phyloP scores from a whole-genome alignment of 202 grass and related monocot species.

The Schoenoplectus tabernaemontani region DNA sequence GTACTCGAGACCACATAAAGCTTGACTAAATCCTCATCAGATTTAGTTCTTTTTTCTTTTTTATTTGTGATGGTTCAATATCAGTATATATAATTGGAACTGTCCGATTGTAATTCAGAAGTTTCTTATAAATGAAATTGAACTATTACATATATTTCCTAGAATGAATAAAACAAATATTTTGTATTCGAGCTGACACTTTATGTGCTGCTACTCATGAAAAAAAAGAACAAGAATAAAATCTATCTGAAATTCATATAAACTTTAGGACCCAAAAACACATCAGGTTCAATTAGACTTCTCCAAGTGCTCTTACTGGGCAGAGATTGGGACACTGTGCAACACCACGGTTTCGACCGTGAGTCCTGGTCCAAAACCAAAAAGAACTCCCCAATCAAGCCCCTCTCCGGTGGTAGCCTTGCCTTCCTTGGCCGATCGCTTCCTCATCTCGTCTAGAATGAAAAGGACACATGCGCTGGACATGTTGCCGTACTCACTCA shows the following conservation, averaged over 20 bases:
- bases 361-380: slow-evolving; percentile 66
- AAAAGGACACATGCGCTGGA: slow-evolving; percentile 72
- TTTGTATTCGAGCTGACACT: background rate
- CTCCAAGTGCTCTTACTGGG: background rate
- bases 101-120: no score
- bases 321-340: slow-evolving; percentile 39
- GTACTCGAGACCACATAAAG: no score
- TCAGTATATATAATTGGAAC: background rate
- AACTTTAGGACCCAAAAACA: background rate
- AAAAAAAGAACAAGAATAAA: background rate
- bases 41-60: no score
- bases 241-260: background rate
- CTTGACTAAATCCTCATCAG: no score
- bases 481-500: slow-evolving; percentile 74
- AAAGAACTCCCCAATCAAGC: slow-evolving; percentile 63
- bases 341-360: slow-evolving; percentile 65
- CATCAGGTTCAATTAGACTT: background rate
- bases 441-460: slow-evolving; percentile 79
- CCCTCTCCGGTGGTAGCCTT: slow-evolving; percentile 59
- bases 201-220: background rate
- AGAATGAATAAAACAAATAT: background rate
- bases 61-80: no score
- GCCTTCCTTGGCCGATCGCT: slow-evolving; percentile 57
- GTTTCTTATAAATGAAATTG: background rate
- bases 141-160: background rate